A percentile compares a stretch with the other conserved stretches of the same genome.
These are phyloP conservation scores for Salix brachista DNA, from an alignment of 345 rosid genomes.

Conservation along the genomic window DNA sequence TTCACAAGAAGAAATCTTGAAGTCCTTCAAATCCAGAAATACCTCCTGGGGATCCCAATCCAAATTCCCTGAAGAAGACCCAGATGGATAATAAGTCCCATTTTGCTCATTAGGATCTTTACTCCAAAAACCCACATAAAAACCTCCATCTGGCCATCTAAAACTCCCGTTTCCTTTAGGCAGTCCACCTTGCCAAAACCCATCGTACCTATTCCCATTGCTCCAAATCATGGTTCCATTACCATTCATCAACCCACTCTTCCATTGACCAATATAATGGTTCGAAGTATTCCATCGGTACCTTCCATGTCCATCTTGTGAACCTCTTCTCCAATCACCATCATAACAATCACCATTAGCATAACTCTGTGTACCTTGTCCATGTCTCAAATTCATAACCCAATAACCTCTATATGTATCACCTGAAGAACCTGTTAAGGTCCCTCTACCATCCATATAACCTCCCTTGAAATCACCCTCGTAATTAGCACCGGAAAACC, in stretches of 20 bases:
- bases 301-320: conserved; percentile 83
- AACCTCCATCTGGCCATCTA: conserved; percentile 67
- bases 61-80: conserved; percentile 35
- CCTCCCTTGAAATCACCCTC: conserved; percentile 93
- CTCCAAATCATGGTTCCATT: conserved; percentile 83
- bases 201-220: conserved; percentile 84
- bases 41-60: conserved; percentile 88
- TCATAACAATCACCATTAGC: conserved; percentile 77
- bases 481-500: conserved; percentile 94
- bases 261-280: conserved; percentile 80
- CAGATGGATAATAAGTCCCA: conserved; percentile 81
- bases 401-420: conserved; percentile 70
- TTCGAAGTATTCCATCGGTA: conserved; percentile 85
- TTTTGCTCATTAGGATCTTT: conserved; percentile 67
- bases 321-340: conserved; percentile 85
- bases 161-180: conserved; percentile 91
- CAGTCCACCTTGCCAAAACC: conserved; percentile 78
- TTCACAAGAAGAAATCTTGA: conserved; percentile 58
- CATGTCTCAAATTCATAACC: conserved; percentile 91
- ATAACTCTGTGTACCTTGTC: conserved; percentile 64
- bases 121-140: conserved; percentile 91
- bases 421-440: conserved; percentile 66
- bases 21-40: conserved; percentile 53
- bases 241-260: conserved; percentile 64
- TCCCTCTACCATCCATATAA: conserved; percentile 89